A percentile compares a stretch with the other conserved stretches of the same genome.
These are phyloP conservation scores for Pyrenochaeta sp. DNA, from an alignment of 2,329 filamentous ascomycete genomes.

Conservation along the genomic window DNA sequence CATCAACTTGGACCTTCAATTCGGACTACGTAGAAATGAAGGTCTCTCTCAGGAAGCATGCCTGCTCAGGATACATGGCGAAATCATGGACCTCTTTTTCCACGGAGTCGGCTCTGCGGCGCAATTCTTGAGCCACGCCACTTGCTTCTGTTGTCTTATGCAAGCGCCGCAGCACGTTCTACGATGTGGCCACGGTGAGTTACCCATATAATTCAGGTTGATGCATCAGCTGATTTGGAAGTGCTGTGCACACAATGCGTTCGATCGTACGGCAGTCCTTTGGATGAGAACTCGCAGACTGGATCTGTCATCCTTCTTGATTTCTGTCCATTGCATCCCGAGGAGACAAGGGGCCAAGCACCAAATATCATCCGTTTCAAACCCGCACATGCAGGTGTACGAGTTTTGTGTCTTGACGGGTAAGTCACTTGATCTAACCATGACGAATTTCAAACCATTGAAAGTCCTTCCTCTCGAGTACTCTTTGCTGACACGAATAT, in stretches of 20 bases:
- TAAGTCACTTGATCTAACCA: no score
- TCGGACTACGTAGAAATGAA: neutral
- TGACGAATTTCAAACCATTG: no score
- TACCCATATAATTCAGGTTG: no score
- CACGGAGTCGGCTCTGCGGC: slow-evolving; percentile 11
- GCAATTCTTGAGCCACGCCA: slow-evolving; percentile 50
- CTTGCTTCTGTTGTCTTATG: slow-evolving; percentile 58
- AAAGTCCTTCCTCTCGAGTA: no score
- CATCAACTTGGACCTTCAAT: neutral
- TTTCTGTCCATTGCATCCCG: slow-evolving; percentile 38
- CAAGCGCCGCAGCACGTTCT: slow-evolving; percentile 53
- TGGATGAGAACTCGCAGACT: slow-evolving; percentile 23
- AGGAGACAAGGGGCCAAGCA: slow-evolving; percentile 7
- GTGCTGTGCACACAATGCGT: slow-evolving; percentile 55
- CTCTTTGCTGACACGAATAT: neutral
- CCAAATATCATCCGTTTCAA: slow-evolving; percentile 39
- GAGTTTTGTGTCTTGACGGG: slow-evolving; percentile 54
- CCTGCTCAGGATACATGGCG: neutral
- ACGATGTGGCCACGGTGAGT: slow-evolving; percentile 58
- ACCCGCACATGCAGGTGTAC: slow-evolving; percentile 46
- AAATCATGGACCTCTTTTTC: neutral
- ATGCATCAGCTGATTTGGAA: no score
- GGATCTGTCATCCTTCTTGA: neutral
- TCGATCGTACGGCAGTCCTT: slow-evolving; percentile 34
- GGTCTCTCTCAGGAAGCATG: neutral